These are phyloP conservation scores for Ascochyta viciae-villosae DNA, from an alignment of 2,329 filamentous ascomycete genomes.

Conservation along the genomic window DNA sequence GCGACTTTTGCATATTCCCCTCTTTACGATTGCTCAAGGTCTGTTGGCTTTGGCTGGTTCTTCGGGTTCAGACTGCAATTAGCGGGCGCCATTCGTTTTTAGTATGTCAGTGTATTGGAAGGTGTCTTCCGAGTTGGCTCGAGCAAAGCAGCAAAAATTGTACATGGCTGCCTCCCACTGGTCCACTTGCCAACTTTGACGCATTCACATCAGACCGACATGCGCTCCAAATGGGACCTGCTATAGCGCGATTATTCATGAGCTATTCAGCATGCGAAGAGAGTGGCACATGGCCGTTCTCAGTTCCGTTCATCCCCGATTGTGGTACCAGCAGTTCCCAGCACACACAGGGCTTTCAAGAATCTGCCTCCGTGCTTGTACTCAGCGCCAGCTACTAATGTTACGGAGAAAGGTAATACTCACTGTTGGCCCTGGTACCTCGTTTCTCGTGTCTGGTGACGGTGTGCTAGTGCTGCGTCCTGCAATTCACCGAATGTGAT, in stretches of 20 bases:
- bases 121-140: neutral
- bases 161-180: neutral
- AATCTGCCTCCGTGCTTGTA: no score
- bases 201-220: neutral
- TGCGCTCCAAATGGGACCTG: neutral
- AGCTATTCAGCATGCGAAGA: neutral
- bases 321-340: no score
- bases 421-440: no score
- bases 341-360: no score
- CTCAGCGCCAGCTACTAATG: no score
- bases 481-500: no score
- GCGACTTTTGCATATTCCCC: neutral
- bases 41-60: neutral
- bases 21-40: slow-evolving; percentile 7
- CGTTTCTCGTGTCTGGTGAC: no score
- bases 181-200: no score
- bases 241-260: neutral
- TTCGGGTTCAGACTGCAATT: slow-evolving; percentile 1
- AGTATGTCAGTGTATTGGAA: slow-evolving; percentile 9
- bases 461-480: no score
- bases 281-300: neutral
- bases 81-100: slow-evolving; percentile 21
- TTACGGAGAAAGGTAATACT: no score
- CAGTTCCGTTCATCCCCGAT: neutral
- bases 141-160: neutral